Percentiles rank a stretch among this genome's conserved stretches.
Evolutionary conservation across 352 stramenopile genomes (phyloP).

Genomic region (Phytophthora niederhauseri): DNA sequence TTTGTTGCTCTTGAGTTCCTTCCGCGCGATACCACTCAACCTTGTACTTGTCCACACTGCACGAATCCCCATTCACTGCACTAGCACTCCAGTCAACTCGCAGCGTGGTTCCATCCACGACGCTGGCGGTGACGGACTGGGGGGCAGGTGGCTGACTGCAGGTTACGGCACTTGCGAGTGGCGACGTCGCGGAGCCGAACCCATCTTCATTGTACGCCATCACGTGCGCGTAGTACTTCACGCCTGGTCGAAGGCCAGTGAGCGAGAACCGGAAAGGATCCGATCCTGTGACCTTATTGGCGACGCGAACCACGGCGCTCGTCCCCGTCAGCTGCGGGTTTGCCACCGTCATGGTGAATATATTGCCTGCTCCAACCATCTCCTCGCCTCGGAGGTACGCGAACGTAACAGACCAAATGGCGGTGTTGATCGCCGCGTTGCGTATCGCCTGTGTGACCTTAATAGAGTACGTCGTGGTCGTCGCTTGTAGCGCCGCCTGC

Average conservation of each 20-base stretch:
- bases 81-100: slow-evolving; percentile 50
- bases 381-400: slow-evolving; percentile 93
- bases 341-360: slow-evolving; percentile 76
- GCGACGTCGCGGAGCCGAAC: slow-evolving; percentile 51
- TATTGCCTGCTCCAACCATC: slow-evolving; percentile 92
- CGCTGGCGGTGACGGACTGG: slow-evolving; percentile 43
- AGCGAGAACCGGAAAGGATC: slow-evolving; percentile 86
- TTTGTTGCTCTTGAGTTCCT: slow-evolving; percentile 66
- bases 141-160: slow-evolving; percentile 54
- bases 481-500: slow-evolving; percentile 72
- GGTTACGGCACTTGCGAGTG: slow-evolving; percentile 52
- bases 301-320: slow-evolving; percentile 61
- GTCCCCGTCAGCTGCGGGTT: slow-evolving; percentile 68
- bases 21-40: slow-evolving; percentile 77
- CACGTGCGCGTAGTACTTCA: slow-evolving; percentile 76
- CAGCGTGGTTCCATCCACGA: slow-evolving; percentile 57
- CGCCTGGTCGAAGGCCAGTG: slow-evolving; percentile 52
- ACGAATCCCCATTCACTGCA: slow-evolving; percentile 28
- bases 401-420: slow-evolving; percentile 95
- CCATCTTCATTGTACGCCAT: slow-evolving; percentile 80
- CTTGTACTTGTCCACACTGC: slow-evolving; percentile 61
- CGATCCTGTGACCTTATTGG: slow-evolving; percentile 91
- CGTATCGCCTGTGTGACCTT: slow-evolving; percentile 66
- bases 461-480: slow-evolving; percentile 87
- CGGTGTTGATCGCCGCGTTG: slow-evolving; percentile 55